Evolutionary conservation across 768 basidiomycete species (phyloP).

Genomic region (Mycena vulgaris): DNA sequence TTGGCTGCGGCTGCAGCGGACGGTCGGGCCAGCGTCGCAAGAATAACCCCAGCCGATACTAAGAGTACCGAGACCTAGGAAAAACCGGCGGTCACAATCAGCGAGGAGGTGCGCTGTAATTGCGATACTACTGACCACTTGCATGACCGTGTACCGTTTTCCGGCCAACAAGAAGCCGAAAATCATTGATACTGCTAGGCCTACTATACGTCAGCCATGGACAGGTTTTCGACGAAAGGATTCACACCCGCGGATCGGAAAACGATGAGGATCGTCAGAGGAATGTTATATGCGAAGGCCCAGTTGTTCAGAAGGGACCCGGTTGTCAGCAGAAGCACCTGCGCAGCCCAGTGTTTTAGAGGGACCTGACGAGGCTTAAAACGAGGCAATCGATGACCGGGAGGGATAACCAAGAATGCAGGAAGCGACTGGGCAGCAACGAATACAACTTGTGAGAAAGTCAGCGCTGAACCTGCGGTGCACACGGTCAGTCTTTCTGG

Average conservation of each 20-base stretch:
- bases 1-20: constrained; percentile 45
- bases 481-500: constrained; percentile 9
- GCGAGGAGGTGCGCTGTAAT: neutral
- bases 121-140: constrained; percentile 67
- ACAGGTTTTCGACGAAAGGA: constrained; percentile 5
- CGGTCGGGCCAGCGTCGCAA: constrained; percentile 80
- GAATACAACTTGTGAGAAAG: constrained; percentile 89
- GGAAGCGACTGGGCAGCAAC: constrained; percentile 79
- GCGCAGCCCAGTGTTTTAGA: constrained; percentile 74
- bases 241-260: constrained; percentile 83
- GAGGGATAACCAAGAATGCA: constrained; percentile 65
- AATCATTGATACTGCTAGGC: constrained; percentile 83
- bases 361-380: constrained; percentile 81
- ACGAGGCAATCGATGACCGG: constrained; percentile 57
- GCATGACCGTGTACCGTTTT: constrained; percentile 70
- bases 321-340: constrained; percentile 77
- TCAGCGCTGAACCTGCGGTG: constrained; percentile 79
- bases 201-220: constrained; percentile 51
- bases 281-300: constrained; percentile 84
- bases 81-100: neutral
- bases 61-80: constrained; percentile 74
- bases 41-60: constrained; percentile 78
- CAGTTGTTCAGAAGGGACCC: constrained; percentile 86
- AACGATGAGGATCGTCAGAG: constrained; percentile 85
- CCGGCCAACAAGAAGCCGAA: constrained; percentile 74